Evolutionary conservation across 345 rosid species (phyloP).

Genomic region (Linum trigynum): DNA sequence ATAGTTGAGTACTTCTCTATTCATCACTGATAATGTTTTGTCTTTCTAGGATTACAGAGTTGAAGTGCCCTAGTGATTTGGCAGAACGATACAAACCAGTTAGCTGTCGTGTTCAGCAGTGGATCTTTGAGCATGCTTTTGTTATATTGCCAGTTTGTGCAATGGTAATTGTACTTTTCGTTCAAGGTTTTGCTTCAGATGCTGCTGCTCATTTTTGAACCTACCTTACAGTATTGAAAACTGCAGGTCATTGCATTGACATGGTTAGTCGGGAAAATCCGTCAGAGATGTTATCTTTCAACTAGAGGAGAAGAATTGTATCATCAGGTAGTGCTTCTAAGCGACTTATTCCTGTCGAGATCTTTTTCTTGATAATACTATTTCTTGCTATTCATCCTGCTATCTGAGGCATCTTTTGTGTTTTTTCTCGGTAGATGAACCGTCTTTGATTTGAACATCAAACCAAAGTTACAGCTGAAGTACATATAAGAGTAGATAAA

Average conservation of each 20-base stretch:
- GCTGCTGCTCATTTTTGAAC: constrained; percentile 35
- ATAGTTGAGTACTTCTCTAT: not conserved
- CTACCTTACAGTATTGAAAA: constrained; percentile 46
- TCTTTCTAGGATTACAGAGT: constrained; percentile 43
- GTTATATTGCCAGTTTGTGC: constrained; percentile 32
- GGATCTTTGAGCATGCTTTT: constrained; percentile 42
- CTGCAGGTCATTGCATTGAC: constrained; percentile 52
- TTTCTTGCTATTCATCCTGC: constrained; percentile 2
- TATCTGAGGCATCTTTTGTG: not conserved
- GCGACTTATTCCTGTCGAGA: not conserved
- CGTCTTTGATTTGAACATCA: no score
- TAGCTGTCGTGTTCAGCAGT: constrained; percentile 47
- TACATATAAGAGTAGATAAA: no score
- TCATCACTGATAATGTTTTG: not conserved
- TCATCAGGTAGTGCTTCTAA: constrained; percentile 39
- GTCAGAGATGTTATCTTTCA: constrained; percentile 29
- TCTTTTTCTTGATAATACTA: not conserved
- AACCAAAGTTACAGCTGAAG: no score
- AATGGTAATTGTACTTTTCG: constrained; percentile 41
- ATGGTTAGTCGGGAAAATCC: constrained; percentile 37
- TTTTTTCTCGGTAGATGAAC: no score
- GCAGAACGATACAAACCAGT: constrained; percentile 56
- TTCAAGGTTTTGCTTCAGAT: constrained; percentile 29
- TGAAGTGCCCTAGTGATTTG: constrained; percentile 63
- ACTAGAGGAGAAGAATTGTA: constrained; percentile 63